Base-by-base conservation (phyloP, 2,329 filamentous ascomycete genomes). In the Hypoxylon sp. region DNA sequence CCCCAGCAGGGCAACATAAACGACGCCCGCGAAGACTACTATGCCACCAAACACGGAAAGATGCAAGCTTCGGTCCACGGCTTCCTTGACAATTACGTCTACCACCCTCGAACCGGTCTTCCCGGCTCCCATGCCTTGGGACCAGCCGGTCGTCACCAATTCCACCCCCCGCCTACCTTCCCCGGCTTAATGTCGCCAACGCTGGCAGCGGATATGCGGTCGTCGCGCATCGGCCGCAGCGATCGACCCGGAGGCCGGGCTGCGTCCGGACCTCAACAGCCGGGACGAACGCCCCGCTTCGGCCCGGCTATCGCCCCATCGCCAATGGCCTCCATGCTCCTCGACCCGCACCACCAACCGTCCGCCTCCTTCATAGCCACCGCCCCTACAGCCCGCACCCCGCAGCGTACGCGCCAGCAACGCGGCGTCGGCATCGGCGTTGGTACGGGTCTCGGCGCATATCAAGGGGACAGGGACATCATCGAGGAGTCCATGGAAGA, bases 41-140 rank as follows among this genome's bases (percentile, higher is more conserved):
- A 96, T 77, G 90, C 93, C 21, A 93, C 94, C 8, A 98, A 98
- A 77, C 94, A 99, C 75, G 93, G 94, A 69, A 99, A 99, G 82
- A 97, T 99, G 93, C 91, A 96, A n/a, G 93, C 94, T 15, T 98
- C 95, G 0, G 96, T 98, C 78, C 94, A 96, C 75, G 94, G 94
- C 1, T 99, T 99, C 79, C 84, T 98, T 65, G 94, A 98, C 76
- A 94, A 97, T 73, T 99, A 99, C 75, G 89, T 91, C 13, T 88
- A 90, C 53, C 93, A 93, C 74, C 89, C 90, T 2, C 91, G 89
- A 78, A 89, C 87, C 6, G 90, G 89, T 1, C 86, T 90, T 19
- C 87, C 88, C 6, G 88, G 88, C 19, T 85, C 88, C 59, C 80
- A 90, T 37, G 86, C 87, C 13, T 57, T 76, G 21, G 76, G 77